phyloP scores from a whole-genome alignment of 2,329 filamentous ascomycete species.

The Penicillium sclerotiorum region DNA sequence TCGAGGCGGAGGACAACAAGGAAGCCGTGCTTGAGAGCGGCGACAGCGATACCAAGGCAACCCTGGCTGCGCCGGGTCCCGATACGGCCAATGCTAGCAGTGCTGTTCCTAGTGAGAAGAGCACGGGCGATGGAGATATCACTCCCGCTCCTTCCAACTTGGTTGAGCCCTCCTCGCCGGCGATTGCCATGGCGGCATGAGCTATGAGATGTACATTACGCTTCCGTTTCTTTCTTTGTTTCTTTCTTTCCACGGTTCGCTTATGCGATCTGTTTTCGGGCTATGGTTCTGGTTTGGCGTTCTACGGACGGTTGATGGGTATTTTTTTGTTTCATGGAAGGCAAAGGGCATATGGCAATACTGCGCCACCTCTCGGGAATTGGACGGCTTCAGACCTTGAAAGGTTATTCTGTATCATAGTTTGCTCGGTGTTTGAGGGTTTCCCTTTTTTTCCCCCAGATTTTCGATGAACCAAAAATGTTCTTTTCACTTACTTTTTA shows the following conservation, averaged over 20 bases:
- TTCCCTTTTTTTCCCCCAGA: neutral
- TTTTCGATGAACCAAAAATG: no score
- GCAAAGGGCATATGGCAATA: neutral
- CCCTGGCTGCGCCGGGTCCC: slow-evolving; percentile 46
- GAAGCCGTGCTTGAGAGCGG: slow-evolving; percentile 58
- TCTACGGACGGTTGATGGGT: neutral
- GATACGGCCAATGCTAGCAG: slow-evolving; percentile 41
- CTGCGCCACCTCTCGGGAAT: neutral
- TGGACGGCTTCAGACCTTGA: neutral
- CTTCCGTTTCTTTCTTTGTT: slow-evolving; percentile 12
- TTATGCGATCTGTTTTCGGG: neutral
- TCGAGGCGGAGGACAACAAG: slow-evolving; percentile 53
- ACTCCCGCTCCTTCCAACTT: slow-evolving; percentile 49
- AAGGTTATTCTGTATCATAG: slow-evolving; percentile 9
- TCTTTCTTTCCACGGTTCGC: slow-evolving; percentile 2
- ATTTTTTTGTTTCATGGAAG: neutral
- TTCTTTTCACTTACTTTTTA: no score
- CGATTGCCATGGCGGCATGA: slow-evolving; percentile 44
- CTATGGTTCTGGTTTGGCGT: slow-evolving; percentile 8
- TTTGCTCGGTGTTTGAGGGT: slow-evolving; percentile 4
- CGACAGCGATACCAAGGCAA: slow-evolving; percentile 60
- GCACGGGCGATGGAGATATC: slow-evolving; percentile 53
- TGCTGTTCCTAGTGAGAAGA: slow-evolving; percentile 63
- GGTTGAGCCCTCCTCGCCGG: slow-evolving; percentile 57
- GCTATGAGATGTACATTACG: slow-evolving; percentile 31